A percentile compares a stretch with the other conserved stretches of the same genome.
These are phyloP conservation scores for Omphalea diandra DNA, from an alignment of 441 rosid genomes.

Conservation along the genomic window DNA sequence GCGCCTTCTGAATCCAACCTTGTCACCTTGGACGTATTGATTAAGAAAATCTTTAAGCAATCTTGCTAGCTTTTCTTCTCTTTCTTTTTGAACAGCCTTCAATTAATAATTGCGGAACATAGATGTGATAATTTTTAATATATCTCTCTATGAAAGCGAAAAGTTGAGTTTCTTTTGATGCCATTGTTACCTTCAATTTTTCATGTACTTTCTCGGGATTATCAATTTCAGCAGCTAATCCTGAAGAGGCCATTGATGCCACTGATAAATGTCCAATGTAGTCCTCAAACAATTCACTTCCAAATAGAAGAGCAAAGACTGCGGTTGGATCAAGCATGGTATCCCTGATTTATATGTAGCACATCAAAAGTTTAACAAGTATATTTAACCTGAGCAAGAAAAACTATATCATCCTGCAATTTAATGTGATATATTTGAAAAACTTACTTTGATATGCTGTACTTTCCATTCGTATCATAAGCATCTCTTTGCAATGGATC, in stretches of 20 bases:
- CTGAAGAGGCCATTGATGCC: constrained; percentile 88
- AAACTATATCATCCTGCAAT: neutral
- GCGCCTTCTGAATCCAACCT: constrained; percentile 55
- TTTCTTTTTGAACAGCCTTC: constrained; percentile 81
- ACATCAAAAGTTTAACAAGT: neutral
- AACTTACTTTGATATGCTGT: constrained; percentile 58
- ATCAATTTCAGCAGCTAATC: constrained; percentile 51
- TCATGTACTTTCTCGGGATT: constrained; percentile 63
- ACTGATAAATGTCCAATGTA: constrained; percentile 90
- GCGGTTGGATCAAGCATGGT: constrained; percentile 89
- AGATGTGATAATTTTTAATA: neutral
- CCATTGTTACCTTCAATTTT: constrained; percentile 64
- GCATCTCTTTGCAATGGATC: constrained; percentile 80
- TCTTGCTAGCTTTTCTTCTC: constrained; percentile 86
- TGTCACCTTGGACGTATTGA: constrained; percentile 75
- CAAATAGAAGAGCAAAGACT: constrained; percentile 90
- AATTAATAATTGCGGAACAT: neutral
- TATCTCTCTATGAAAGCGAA: too few relatives aligned
- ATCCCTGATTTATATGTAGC: constrained; percentile 42
- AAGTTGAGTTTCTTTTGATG: too few relatives aligned
- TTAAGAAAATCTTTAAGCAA: constrained; percentile 58
- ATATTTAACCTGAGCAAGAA: neutral
- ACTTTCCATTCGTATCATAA: constrained; percentile 71
- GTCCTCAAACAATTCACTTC: constrained; percentile 88
- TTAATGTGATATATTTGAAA: too few relatives aligned